Conservation (phyloP, 176 grass and related monocot genomes). For the Eragrostis nindensis region DNA sequence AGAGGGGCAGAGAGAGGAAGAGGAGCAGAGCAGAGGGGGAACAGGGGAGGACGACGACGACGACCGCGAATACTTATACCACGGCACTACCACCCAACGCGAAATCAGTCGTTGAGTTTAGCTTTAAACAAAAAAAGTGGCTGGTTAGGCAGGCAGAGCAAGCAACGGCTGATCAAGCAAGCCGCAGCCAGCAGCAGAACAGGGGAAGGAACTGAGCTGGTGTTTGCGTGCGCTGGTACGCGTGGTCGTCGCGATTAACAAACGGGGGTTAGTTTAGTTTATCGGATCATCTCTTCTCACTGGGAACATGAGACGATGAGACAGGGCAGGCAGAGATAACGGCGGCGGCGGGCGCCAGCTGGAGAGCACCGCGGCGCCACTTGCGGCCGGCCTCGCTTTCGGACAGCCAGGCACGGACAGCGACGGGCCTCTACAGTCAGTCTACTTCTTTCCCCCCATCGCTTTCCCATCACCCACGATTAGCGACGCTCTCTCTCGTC, state of each 20-base stretch:
- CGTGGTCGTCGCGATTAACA: background rate
- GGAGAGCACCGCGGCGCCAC: conserved; percentile 39
- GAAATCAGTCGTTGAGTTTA: background rate
- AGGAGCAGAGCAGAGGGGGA: background rate
- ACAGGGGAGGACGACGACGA: background rate
- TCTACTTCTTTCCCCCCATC: background rate
- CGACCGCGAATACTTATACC: conserved; percentile 21
- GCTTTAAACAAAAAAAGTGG: background rate
- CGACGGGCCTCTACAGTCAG: background rate
- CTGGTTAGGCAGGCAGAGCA: background rate
- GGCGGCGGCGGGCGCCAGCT: conserved; percentile 37
- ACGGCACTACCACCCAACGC: too few species aligned
- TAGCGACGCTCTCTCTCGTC: background rate
- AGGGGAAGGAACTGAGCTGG: too few species aligned
- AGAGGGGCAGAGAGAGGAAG: background rate
- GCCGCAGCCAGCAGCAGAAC: too few species aligned
- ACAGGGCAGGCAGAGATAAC: background rate
- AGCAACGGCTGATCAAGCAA: background rate
- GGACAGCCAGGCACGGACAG: conserved; percentile 47
- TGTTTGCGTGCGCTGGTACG: background rate
- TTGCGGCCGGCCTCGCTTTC: conserved; percentile 41
- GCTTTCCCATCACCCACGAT: background rate
- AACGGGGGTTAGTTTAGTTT: background rate
- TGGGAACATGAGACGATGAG: background rate
- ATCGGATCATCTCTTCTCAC: background rate